Conservation (phyloP, 352 stramenopile genomes). For the Phytopythium helicoides region DNA sequence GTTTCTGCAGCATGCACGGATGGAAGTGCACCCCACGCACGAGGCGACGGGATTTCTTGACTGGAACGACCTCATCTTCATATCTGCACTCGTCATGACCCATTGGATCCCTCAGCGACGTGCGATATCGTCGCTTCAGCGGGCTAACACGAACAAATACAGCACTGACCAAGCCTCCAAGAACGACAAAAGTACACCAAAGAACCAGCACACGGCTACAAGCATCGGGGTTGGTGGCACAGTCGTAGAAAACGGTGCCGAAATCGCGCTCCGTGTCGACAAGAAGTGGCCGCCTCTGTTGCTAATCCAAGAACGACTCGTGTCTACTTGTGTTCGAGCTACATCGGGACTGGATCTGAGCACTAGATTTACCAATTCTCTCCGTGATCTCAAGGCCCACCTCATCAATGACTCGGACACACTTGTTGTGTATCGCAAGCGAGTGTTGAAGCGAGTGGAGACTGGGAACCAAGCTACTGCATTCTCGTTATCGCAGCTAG, state of each 20-base stretch:
- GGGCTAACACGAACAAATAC: slow-evolving; percentile 1
- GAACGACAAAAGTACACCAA: neutral
- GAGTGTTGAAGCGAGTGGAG: slow-evolving; percentile 42
- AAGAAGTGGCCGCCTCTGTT: slow-evolving; percentile 41
- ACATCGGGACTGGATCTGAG: slow-evolving; percentile 67
- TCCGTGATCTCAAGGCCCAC: slow-evolving; percentile 74
- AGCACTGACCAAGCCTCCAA: neutral
- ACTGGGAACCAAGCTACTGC: too few relatives aligned
- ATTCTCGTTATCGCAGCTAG: slow-evolving; percentile 29
- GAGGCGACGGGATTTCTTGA: slow-evolving; percentile 51
- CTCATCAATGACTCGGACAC: slow-evolving; percentile 74
- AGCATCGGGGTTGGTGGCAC: too few relatives aligned
- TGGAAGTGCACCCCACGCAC: slow-evolving; percentile 74
- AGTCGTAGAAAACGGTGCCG: slow-evolving; percentile 51
- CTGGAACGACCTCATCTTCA: slow-evolving; percentile 70
- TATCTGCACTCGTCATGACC: slow-evolving; percentile 67
- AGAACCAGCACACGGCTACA: too few relatives aligned
- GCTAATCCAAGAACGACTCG: slow-evolving; percentile 55
- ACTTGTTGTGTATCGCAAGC: slow-evolving; percentile 40
- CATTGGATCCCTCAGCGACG: slow-evolving; percentile 73
- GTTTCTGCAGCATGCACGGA: slow-evolving; percentile 71
- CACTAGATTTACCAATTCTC: slow-evolving; percentile 53
- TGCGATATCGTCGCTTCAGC: slow-evolving; percentile 27
- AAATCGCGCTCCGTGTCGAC: slow-evolving; percentile 39
- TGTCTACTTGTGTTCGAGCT: slow-evolving; percentile 44